Evolutionary conservation across 1,284 basidiomycete genomes (phyloP), one percentile per base, ranked within the genome.

Genomic region (Hemileia vastatrix): DNA sequence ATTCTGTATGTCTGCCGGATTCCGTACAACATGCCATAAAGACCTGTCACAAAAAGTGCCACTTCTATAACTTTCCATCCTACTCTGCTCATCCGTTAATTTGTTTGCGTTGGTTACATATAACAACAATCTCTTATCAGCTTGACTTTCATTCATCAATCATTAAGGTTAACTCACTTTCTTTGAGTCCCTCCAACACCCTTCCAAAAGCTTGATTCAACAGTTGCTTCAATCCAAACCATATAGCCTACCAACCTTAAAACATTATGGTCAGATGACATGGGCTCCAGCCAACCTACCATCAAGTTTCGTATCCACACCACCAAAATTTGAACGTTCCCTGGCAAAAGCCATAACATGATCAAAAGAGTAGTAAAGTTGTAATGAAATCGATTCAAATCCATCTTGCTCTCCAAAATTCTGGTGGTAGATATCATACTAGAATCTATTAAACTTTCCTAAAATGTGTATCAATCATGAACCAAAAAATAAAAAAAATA

Each of bases 241-340:
- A 78, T 57, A 43, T 74, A 70, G 0, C 76, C 72, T 6, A 71
- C 33, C 0, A 77, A 64, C 9, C 70, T 64, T 1, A 76, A 54
- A 3, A 75, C 58, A 50, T 77, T 76, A 61, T 77, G 76, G 61
- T 78, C 77, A 32, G 70, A 72, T 13, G 71, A 69, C 54, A 77
- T 76, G 0, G 76, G 74, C 6, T 61, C 68, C 48, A 71, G 64
- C 73, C 74, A 68, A 47, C 77, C 72, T 23, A 72, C 73, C 5
- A 71, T 61, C 19, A 78, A 65, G 56, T 91, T 94, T 58, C 91
- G 83, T 0, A 86, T 85, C 93, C 93, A 98, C 0, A 95, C 90
- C 0, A 84, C 84, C 18, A 97, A 79, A 4, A 87, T 85, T 0
- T 90, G 86, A 0, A 84, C 86, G 5, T 83, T 82, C 54, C 91